A percentile compares a stretch with the other conserved stretches of the same genome.
Evolutionary conservation across 495 filamentous ascomycete genomes (phyloP).

Genomic region (Aspergillus homomorphus): DNA sequence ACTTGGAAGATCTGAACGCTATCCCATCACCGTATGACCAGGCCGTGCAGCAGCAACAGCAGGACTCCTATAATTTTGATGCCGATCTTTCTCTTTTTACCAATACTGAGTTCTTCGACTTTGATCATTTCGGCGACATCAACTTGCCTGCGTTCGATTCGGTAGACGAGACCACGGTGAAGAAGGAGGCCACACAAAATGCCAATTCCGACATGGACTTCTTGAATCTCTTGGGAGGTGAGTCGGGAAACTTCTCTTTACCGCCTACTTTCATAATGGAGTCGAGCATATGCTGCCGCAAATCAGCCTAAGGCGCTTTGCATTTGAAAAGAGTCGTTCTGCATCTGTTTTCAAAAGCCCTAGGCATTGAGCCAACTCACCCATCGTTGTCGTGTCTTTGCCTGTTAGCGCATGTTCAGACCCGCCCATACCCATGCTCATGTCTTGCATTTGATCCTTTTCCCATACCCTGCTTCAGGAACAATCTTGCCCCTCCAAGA

Average conservation of each 20-base stretch:
- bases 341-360: not conserved
- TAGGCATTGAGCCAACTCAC: not conserved
- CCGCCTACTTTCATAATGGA: not conserved
- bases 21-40: constrained; percentile 66
- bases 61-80: constrained; percentile 60
- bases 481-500: not conserved
- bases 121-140: constrained; percentile 58
- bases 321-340: not conserved
- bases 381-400: not conserved
- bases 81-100: constrained; percentile 86
- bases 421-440: too few species aligned
- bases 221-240: constrained; percentile 44
- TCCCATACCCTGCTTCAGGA: not conserved
- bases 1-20: constrained; percentile 82
- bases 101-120: constrained; percentile 91
- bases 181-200: constrained; percentile 22
- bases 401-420: too few species aligned
- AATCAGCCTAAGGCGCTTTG: not conserved
- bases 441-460: not conserved
- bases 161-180: constrained; percentile 28
- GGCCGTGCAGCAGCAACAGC: constrained; percentile 51
- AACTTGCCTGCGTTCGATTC: constrained; percentile 37
- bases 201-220: constrained; percentile 39
- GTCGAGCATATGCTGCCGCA: not conserved
- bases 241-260: constrained; percentile 23